Base-by-base conservation (phyloP, 2,329 filamentous ascomycete species). In the Cordyceps farinosa region DNA sequence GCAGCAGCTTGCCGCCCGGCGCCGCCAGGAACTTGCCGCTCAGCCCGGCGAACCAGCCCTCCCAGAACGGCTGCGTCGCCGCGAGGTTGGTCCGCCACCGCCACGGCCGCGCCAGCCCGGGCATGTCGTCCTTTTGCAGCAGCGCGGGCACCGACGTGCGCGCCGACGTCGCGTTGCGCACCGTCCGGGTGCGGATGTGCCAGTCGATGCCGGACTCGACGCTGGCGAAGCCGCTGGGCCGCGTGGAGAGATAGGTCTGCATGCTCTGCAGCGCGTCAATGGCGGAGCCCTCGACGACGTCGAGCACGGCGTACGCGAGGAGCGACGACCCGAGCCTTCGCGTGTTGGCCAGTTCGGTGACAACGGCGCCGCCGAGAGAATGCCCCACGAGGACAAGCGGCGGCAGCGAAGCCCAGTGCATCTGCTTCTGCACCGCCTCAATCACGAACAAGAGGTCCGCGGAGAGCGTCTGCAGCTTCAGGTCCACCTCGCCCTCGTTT, bases 221-320 rank as follows among this genome's bases (percentile, higher is more conserved):
- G 13, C 87, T 89, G n/a, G 86, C 80, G 70, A 99, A 99, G 2
- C 87, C 86, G 9, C 81, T 80, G 0, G 95, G 95, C 29, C 95
- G 84, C 5, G 89, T 92, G 1, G 90, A 88, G 27, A 99, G 83
- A 74, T 97, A 97, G 3, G 88, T 90, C 68, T 95, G 90, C 95
- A 99, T 99, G 75, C 90, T 93, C 74, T 92, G 88, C 60, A 99
- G 82, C 3, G 95, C 94, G 74, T 98, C 95, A 76, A 99, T 94
- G 40, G 95, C 95, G 0, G 91, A 96, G 11, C 95, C 91, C 76
- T 99, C 95, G 34, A 99, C 95, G 5, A 99, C 92, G 76, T 99
- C 95, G 17, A 99, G 81, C 8, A 98, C 93, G 3, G 88, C 91
- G 76, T 94, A 97, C 27, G 91, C 95, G 17, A 98, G 80, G 1